Percentiles rank a stretch among this genome's conserved stretches.
Conservation (phyloP, 768 basidiomycete species). For the Phlebiopsis flavidoalba region DNA sequence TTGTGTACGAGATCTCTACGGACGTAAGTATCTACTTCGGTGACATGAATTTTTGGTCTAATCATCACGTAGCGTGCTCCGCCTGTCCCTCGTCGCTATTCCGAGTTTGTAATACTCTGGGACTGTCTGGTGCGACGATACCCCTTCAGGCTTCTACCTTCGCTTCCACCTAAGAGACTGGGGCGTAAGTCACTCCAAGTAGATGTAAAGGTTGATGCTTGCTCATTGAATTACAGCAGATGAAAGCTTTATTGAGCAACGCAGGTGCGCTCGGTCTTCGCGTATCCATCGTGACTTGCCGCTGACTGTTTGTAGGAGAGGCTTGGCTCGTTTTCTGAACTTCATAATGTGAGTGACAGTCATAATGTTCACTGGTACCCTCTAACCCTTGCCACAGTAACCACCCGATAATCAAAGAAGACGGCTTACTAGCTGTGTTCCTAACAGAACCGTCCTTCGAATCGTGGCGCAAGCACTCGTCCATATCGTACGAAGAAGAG, state of each 20-base stretch:
- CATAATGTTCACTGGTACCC: neutral
- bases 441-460: slow-evolving; percentile 82
- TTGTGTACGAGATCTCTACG: slow-evolving; percentile 75
- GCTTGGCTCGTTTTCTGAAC: slow-evolving; percentile 73
- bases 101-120: slow-evolving; percentile 89
- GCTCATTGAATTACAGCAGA: slow-evolving; percentile 51
- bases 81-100: slow-evolving; percentile 81
- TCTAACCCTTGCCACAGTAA: slow-evolving; percentile 43
- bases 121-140: slow-evolving; percentile 83
- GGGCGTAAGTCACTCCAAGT: slow-evolving; percentile 61
- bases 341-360: slow-evolving; percentile 58
- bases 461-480: slow-evolving; percentile 75
- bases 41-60: neutral
- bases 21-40: slow-evolving; percentile 47
- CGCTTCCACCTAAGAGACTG: slow-evolving; percentile 88
- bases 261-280: slow-evolving; percentile 44
- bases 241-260: slow-evolving; percentile 85
- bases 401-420: slow-evolving; percentile 88
- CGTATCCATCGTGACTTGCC: neutral
- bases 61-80: slow-evolving; percentile 42
- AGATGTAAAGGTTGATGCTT: neutral
- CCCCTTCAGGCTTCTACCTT: slow-evolving; percentile 87
- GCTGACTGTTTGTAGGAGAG: slow-evolving; percentile 46
- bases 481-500: slow-evolving; percentile 84
- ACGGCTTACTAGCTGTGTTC: slow-evolving; percentile 78